Evolutionary conservation across 305 asterid species (phyloP).

Genomic region (Fraxinus xanthoxyloides): DNA sequence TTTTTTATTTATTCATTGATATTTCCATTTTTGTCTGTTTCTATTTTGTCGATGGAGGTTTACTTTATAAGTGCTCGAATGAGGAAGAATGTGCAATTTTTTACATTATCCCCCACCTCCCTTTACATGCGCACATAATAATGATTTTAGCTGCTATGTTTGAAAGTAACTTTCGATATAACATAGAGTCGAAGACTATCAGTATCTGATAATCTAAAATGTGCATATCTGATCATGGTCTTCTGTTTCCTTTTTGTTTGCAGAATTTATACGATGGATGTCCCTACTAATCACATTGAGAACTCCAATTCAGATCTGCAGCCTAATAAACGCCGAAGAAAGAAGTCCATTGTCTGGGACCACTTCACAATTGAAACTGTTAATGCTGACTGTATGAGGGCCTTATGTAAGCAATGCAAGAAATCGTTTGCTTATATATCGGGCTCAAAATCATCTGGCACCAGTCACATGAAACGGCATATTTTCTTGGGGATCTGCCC

Average conservation of each 20-base stretch:
- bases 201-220: neutral
- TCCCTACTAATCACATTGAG: constrained; percentile 33
- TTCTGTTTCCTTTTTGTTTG: constrained; percentile 3
- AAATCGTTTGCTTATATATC: constrained; percentile 73
- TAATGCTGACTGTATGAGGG: constrained; percentile 51
- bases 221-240: neutral
- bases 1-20: neutral
- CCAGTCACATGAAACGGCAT: constrained; percentile 92
- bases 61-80: neutral
- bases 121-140: neutral
- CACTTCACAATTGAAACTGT: constrained; percentile 56
- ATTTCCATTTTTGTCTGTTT: neutral
- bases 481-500: constrained; percentile 82
- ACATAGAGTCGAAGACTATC: neutral
- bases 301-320: constrained; percentile 44
- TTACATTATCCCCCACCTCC: neutral
- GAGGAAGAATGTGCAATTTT: neutral
- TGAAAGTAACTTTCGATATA: neutral
- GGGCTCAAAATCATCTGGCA: constrained; percentile 78
- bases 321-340: constrained; percentile 59
- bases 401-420: constrained; percentile 78
- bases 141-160: neutral
- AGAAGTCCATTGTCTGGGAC: constrained; percentile 87
- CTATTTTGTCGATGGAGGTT: neutral
- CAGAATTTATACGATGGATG: constrained; percentile 50